phyloP scores from a whole-genome alignment of 495 filamentous ascomycete genomes.

The Penicillium cosmopolitanum region DNA sequence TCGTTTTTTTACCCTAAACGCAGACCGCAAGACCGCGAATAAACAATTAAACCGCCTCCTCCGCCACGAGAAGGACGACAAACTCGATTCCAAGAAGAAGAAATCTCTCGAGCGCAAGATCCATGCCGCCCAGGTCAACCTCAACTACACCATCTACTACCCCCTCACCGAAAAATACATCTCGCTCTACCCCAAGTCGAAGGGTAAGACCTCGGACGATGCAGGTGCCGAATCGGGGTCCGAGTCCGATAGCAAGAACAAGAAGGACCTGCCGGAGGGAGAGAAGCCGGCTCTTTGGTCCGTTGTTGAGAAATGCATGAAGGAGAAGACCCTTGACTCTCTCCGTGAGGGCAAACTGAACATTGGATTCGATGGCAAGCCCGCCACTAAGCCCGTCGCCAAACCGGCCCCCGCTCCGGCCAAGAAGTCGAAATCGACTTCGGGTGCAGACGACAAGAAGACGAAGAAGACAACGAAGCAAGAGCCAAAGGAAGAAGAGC shows the following conservation, averaged over 20 bases:
- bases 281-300: conserved; percentile 67
- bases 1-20: not conserved
- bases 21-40: conserved; percentile 84
- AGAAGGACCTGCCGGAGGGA: conserved; percentile 18
- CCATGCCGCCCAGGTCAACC: conserved; percentile 73
- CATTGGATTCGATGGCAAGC: conserved; percentile 30
- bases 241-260: conserved; percentile 23
- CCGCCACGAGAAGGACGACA: conserved; percentile 50
- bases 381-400: conserved; percentile 11
- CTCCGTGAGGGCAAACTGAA: conserved; percentile 55
- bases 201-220: conserved; percentile 27
- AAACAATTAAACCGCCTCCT: conserved; percentile 66
- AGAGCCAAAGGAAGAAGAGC: conserved; percentile 14
- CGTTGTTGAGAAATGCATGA: conserved; percentile 68
- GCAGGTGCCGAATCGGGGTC: conserved; percentile 21
- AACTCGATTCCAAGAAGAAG: conserved; percentile 50
- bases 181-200: conserved; percentile 66
- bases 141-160: conserved; percentile 84
- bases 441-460: conserved; percentile 2
- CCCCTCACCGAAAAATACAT: conserved; percentile 81
- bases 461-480: conserved; percentile 4
- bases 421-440: conserved; percentile 2
- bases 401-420: conserved; percentile 6
- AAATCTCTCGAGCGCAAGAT: conserved; percentile 59
- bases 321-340: conserved; percentile 63